Evolutionary conservation across 768 basidiomycete genomes (phyloP).

Genomic region (Tricholomella constricta): DNA sequence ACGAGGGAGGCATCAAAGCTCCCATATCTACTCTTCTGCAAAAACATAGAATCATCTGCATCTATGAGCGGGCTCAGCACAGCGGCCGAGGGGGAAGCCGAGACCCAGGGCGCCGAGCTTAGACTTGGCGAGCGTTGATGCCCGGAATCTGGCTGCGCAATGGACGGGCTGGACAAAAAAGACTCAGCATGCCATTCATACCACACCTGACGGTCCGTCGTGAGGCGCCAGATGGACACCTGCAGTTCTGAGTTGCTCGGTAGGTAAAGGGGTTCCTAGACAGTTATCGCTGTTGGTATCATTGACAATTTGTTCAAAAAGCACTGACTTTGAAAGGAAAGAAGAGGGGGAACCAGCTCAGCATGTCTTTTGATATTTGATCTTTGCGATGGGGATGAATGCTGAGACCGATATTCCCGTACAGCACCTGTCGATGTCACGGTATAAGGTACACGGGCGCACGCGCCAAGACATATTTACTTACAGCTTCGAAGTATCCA

Average conservation of each 20-base stretch:
- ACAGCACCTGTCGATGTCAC: conserved; percentile 53
- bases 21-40: conserved; percentile 13
- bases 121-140: conserved; percentile 19
- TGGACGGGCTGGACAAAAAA: conserved; percentile 67
- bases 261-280: conserved; percentile 88
- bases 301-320: background rate
- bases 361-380: conserved; percentile 90
- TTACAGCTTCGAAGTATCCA: conserved; percentile 92
- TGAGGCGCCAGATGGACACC: conserved; percentile 93
- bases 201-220: conserved; percentile 90
- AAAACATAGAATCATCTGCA: conserved; percentile 46
- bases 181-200: conserved; percentile 99
- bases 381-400: conserved; percentile 92
- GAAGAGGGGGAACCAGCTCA: conserved; percentile 98
- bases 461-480: conserved; percentile 4
- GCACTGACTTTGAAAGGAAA: conserved; percentile 81
- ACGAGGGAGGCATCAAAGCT: conserved; percentile 12
- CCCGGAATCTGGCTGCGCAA: conserved; percentile 28
- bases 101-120: conserved; percentile 5
- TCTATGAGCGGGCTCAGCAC: conserved; percentile 73
- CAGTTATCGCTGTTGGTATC: background rate
- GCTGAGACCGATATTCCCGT: conserved; percentile 86
- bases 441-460: background rate
- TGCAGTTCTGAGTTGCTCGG: conserved; percentile 91
- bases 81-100: conserved; percentile 22